These are phyloP conservation scores for Paracoccidioides brasiliensis DNA, from an alignment of 2,329 filamentous ascomycete species.

Conservation along the genomic window DNA sequence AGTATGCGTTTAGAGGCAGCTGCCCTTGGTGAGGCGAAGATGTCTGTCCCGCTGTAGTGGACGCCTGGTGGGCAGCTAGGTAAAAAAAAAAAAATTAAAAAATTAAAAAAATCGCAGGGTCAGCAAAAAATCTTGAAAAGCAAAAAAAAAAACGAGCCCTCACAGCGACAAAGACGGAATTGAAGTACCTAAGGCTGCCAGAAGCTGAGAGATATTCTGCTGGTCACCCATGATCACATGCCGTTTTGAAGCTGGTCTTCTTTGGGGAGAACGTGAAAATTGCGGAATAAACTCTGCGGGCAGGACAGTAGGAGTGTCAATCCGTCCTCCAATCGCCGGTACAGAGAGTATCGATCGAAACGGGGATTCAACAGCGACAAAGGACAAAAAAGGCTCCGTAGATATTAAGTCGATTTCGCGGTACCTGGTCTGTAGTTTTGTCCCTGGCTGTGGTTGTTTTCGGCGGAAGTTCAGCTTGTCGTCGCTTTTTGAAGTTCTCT, in stretches of 20 bases:
- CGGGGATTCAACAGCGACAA: neutral
- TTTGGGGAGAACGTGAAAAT: neutral
- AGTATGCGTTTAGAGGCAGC: constrained; percentile 22
- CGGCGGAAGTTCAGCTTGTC: constrained; percentile 9
- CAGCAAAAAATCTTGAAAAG: neutral
- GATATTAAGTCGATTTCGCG: neutral
- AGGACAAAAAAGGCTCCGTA: neutral
- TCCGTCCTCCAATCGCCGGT: neutral
- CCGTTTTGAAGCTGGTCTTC: neutral
- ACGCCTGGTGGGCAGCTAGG: constrained; percentile 38
- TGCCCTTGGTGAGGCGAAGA: constrained; percentile 23
- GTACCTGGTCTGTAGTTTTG: neutral
- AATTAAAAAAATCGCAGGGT: neutral
- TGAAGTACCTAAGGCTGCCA: constrained; percentile 37
- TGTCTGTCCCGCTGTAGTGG: constrained; percentile 34
- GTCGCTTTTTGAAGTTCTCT: constrained; percentile 1
- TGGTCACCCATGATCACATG: constrained; percentile 6
- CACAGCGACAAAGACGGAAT: neutral
- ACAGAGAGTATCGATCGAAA: neutral
- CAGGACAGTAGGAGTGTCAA: neutral
- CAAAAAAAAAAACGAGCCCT: neutral
- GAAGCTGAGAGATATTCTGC: constrained; percentile 34
- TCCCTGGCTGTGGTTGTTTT: neutral
- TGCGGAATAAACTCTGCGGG: neutral
- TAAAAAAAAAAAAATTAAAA: neutral